Evolutionary conservation across 257 asterid genomes (phyloP).

Genomic region (Capsicum baccatum): DNA sequence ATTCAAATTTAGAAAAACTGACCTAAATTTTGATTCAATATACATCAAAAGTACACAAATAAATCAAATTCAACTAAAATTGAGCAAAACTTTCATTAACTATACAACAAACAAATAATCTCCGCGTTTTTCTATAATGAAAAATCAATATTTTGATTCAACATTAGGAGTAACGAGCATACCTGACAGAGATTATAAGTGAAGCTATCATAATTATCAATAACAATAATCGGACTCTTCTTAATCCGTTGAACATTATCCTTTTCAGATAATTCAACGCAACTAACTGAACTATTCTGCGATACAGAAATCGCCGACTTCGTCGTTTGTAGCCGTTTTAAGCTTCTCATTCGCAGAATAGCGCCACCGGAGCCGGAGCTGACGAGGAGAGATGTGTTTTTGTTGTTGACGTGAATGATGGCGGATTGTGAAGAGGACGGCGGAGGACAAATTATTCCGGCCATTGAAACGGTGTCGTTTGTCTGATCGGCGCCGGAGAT

Average conservation of each 20-base stretch:
- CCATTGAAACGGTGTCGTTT: conserved; percentile 1
- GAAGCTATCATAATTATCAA: conserved; percentile 96
- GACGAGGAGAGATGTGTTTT: not conserved
- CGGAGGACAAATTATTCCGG: not conserved
- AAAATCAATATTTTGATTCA: not conserved
- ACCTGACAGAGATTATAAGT: conserved; percentile 98
- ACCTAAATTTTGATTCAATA: too few species aligned
- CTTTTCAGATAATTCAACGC: conserved; percentile 38
- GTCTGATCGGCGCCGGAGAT: not conserved
- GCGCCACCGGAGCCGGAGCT: too few species aligned
- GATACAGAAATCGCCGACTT: conserved; percentile 36
- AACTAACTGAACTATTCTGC: conserved; percentile 38
- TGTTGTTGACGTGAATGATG: not conserved
- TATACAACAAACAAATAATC: too few species aligned
- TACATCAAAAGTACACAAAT: too few species aligned
- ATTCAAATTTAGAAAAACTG: too few species aligned
- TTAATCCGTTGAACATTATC: not conserved
- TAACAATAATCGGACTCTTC: conserved; percentile 63
- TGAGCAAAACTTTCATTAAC: too few species aligned
- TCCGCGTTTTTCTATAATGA: not conserved
- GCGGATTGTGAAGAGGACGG: conserved; percentile 7
- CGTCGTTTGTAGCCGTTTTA: too few species aligned
- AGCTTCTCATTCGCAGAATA: too few species aligned
- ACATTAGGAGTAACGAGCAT: not conserved
- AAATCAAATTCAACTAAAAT: too few species aligned